Evolutionary conservation across 495 filamentous ascomycete species (phyloP).

Genomic region (Hypoxylon fuscum): DNA sequence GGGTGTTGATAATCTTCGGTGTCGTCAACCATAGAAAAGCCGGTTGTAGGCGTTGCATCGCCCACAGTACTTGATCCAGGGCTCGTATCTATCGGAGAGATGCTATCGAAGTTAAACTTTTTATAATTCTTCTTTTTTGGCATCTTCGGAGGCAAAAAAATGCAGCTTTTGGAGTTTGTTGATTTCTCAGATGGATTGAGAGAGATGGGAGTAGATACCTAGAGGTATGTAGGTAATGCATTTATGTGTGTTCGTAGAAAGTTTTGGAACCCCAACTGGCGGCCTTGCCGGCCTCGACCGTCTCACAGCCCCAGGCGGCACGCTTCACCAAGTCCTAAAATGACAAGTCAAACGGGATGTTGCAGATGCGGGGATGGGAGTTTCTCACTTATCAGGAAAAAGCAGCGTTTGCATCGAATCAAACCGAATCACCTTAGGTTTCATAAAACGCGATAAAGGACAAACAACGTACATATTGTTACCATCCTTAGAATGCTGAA

Average conservation of each 20-base stretch:
- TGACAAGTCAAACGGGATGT: background rate
- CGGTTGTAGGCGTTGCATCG: slow-evolving; percentile 13
- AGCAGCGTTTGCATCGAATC: no score
- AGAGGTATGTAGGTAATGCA: no score
- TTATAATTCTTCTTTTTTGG: background rate
- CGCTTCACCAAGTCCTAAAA: background rate
- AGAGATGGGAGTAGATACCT: no score
- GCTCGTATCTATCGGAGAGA: background rate
- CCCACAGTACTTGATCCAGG: slow-evolving; percentile 14
- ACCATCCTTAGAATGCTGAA: no score
- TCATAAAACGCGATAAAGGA: no score
- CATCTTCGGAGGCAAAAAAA: no score
- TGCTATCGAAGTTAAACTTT: background rate
- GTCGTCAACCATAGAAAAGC: slow-evolving; percentile 3
- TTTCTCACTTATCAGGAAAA: background rate
- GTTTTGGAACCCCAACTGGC: background rate
- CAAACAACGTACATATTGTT: no score
- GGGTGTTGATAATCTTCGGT: background rate
- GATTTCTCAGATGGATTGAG: no score
- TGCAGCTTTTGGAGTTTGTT: no score
- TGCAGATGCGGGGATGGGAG: background rate
- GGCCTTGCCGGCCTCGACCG: background rate
- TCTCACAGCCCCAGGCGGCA: background rate
- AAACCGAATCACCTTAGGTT: no score
- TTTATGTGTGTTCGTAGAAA: background rate